Conservation (phyloP, 2,329 filamentous ascomycete species). For the Clarireedia paspali region DNA sequence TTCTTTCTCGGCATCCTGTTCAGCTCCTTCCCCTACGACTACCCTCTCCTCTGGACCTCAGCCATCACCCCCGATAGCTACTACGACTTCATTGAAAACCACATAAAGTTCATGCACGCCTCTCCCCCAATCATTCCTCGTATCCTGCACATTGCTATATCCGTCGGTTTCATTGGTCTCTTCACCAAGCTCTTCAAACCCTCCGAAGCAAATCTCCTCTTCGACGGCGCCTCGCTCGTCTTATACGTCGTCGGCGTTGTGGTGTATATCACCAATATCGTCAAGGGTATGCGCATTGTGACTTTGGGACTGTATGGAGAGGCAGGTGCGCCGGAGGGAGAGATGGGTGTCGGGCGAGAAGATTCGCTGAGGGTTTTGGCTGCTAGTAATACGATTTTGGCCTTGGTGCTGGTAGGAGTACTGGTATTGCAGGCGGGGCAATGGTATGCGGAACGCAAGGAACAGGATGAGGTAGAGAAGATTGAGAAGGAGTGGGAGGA, state of each 20-base stretch:
- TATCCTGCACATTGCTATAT: conserved; percentile 89
- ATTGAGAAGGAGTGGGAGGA: conserved; percentile 47
- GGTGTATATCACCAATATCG: conserved; percentile 92
- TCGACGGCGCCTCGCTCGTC: conserved; percentile 68
- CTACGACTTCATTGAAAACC: conserved; percentile 78
- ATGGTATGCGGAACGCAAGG: conserved; percentile 97
- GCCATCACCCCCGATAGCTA: conserved; percentile 57
- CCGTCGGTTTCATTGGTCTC: conserved; percentile 79
- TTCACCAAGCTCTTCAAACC: conserved; percentile 92
- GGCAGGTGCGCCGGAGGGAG: conserved; percentile 39
- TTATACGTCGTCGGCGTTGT: conserved; percentile 80
- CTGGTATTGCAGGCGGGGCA: conserved; percentile 90
- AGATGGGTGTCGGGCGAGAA: conserved; percentile 70
- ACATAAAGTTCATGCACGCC: conserved; percentile 85
- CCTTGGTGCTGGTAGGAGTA: conserved; percentile 84
- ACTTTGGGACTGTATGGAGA: conserved; percentile 52
- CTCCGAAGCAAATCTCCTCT: conserved; percentile 89
- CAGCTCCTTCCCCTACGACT: conserved; percentile 62
- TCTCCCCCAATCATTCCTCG: conserved; percentile 87
- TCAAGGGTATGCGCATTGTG: conserved; percentile 85
- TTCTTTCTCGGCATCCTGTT: conserved; percentile 99
- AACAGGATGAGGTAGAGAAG: conserved; percentile 68
- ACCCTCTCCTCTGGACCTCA: conserved; percentile 74
- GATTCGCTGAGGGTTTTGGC: conserved; percentile 86
- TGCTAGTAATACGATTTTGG: conserved; percentile 93